A percentile compares a stretch with the other conserved stretches of the same genome.
Conservation (phyloP, 768 basidiomycete genomes). For the Tricholoma flavovirens region DNA sequence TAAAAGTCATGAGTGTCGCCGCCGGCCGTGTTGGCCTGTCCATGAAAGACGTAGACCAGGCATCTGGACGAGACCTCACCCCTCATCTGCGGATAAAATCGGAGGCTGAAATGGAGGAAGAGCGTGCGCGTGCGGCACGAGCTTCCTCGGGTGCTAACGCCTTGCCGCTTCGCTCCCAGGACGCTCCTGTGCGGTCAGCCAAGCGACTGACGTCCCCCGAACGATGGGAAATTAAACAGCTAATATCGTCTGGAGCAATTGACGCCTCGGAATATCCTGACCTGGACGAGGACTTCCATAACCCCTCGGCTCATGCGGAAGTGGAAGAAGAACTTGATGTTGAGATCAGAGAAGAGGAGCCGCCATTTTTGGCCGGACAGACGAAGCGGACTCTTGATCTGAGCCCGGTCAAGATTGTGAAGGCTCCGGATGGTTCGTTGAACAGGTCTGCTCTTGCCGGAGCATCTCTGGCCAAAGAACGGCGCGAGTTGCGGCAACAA, state of each 20-base stretch:
- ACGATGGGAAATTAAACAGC: constrained; percentile 99
- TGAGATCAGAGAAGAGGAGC: constrained; percentile 95
- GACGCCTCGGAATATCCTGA: constrained; percentile 93
- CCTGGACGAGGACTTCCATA: constrained; percentile 78
- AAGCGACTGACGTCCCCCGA: constrained; percentile 94
- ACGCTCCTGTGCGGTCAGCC: constrained; percentile 63
- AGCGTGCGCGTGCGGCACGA: constrained; percentile 54
- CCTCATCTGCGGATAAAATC: constrained; percentile 94
- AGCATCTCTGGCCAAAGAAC: constrained; percentile 89
- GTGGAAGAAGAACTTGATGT: constrained; percentile 97
- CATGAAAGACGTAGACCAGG: constrained; percentile 98
- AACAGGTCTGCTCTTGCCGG: constrained; percentile 95
- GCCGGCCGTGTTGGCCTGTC: constrained; percentile 79
- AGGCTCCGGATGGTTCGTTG: constrained; percentile 95
- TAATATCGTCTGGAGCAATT: constrained; percentile 92
- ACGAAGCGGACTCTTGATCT: constrained; percentile 93
- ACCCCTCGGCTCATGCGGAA: constrained; percentile 73
- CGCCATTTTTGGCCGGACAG: constrained; percentile 92
- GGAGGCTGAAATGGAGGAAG: constrained; percentile 89
- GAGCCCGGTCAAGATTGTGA: constrained; percentile 96
- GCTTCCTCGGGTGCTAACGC: constrained; percentile 83
- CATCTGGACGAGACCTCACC: constrained; percentile 82
- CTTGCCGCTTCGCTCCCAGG: constrained; percentile 60
- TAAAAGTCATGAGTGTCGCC: constrained; percentile 94
- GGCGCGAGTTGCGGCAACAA: constrained; percentile 89